Evolutionary conservation across 2,329 filamentous ascomycete species (phyloP).

Genomic region (Fusarium coicis): DNA sequence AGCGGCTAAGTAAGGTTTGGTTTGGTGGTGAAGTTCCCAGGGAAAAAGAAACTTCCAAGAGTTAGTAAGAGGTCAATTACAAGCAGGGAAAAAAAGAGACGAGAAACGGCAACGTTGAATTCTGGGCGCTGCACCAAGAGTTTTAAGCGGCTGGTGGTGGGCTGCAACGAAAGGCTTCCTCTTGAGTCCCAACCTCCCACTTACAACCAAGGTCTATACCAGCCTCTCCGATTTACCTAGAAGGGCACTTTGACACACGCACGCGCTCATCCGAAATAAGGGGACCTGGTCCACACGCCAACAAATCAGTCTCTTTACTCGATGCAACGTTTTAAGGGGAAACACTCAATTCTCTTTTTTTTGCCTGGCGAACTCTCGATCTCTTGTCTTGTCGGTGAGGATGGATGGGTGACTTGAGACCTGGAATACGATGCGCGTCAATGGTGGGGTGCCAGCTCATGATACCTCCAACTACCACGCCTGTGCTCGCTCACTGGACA

Average conservation of each 20-base stretch:
- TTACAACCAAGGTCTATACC: conserved; percentile 42
- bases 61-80: conserved; percentile 1
- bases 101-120: conserved; percentile 31
- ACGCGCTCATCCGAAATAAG: conserved; percentile 20
- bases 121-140: conserved; percentile 48
- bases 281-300: conserved; percentile 38
- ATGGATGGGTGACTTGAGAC: conserved; percentile 26
- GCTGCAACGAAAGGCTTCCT: conserved; percentile 37
- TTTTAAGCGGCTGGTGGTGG: conserved; percentile 47
- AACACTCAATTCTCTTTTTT: conserved; percentile 39
- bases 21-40: not conserved
- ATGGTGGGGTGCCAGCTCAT: conserved; percentile 44
- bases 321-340: conserved; percentile 13
- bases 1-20: conserved; percentile 12
- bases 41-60: conserved; percentile 2
- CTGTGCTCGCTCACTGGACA: conserved; percentile 44
- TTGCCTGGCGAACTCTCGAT: conserved; percentile 12
- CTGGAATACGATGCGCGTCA: conserved; percentile 22
- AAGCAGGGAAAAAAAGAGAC: conserved; percentile 22
- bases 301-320: conserved; percentile 33
- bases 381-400: conserved; percentile 12
- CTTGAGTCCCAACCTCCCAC: conserved; percentile 50
- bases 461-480: conserved; percentile 30
- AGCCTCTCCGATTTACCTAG: conserved; percentile 46
- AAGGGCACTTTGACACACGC: conserved; percentile 32